Conservation (phyloP, 148 eudicot species). For the Cornus suecica region DNA sequence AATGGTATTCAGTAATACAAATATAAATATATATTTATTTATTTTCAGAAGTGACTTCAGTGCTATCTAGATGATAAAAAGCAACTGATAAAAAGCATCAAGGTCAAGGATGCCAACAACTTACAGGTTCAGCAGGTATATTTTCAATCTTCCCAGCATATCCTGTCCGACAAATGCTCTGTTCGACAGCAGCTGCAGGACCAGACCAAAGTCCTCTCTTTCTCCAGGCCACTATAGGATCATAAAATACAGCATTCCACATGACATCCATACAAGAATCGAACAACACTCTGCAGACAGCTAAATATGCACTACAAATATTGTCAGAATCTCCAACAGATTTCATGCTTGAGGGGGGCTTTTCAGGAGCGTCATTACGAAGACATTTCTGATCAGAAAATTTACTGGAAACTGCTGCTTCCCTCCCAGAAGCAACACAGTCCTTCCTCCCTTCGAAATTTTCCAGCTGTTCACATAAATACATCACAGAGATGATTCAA, state of each 20-base stretch:
- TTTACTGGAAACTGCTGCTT: slow-evolving; percentile 23
- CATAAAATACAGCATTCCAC: slow-evolving; percentile 85
- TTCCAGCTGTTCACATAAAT: slow-evolving; percentile 37
- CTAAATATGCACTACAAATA: slow-evolving; percentile 38
- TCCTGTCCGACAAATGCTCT: background rate
- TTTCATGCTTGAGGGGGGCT: slow-evolving; percentile 33
- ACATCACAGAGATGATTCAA: slow-evolving; percentile 13
- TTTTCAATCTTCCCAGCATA: slow-evolving; percentile 14
- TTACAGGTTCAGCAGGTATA: slow-evolving; percentile 35
- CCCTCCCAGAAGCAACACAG: slow-evolving; percentile 22
- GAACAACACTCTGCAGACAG: slow-evolving; percentile 44
- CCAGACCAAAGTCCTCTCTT: slow-evolving; percentile 51
- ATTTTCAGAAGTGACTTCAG: too few relatives aligned
- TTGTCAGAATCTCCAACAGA: slow-evolving; percentile 71
- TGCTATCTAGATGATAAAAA: slow-evolving; percentile 1
- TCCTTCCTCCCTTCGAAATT: slow-evolving; percentile 22
- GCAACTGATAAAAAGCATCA: slow-evolving; percentile 8
- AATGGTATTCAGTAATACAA: background rate
- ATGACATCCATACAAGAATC: slow-evolving; percentile 64
- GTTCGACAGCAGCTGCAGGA: slow-evolving; percentile 19
- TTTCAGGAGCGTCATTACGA: slow-evolving; percentile 12
- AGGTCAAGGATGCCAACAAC: slow-evolving; percentile 10
- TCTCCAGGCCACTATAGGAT: slow-evolving; percentile 71
- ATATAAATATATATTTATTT: too few relatives aligned
- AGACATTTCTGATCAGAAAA: slow-evolving; percentile 16